Evolutionary conservation across 768 basidiomycete genomes (phyloP).

Genomic region (Trametes maxima): DNA sequence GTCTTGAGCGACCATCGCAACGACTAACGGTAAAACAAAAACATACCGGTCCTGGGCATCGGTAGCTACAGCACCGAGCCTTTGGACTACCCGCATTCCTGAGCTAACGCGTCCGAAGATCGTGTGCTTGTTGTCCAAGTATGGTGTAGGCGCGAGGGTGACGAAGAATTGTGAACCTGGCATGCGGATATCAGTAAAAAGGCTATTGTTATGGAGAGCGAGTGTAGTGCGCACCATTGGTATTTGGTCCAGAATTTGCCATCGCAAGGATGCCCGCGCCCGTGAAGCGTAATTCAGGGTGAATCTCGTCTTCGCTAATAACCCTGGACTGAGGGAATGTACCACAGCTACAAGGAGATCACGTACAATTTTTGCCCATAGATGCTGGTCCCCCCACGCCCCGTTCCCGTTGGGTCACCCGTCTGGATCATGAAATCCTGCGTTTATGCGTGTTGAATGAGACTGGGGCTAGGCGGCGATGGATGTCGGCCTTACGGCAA

Average conservation of each 20-base stretch:
- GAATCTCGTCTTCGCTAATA: conserved; percentile 87
- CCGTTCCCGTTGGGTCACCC: conserved; percentile 96
- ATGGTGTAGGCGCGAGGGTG: conserved; percentile 81
- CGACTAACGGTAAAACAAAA: neutral
- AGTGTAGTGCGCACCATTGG: conserved; percentile 57
- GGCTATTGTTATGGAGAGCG: neutral
- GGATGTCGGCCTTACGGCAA: conserved; percentile 57
- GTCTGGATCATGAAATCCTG: conserved; percentile 98
- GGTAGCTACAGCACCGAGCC: conserved; percentile 87
- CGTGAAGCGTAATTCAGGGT: conserved; percentile 89
- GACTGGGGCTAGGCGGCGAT: neutral
- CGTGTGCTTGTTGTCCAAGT: conserved; percentile 81
- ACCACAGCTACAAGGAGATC: neutral
- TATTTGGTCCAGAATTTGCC: conserved; percentile 97
- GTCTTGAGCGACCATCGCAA: neutral
- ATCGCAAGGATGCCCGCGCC: conserved; percentile 96
- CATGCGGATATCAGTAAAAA: neutral
- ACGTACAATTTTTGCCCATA: conserved; percentile 87
- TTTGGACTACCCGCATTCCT: conserved; percentile 91
- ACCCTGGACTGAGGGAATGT: neutral
- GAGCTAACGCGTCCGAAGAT: conserved; percentile 89
- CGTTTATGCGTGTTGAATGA: conserved; percentile 4
- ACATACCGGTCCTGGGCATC: conserved; percentile 86
- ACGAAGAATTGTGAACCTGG: conserved; percentile 95
- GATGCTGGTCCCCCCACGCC: conserved; percentile 87